Evolutionary conservation across 495 filamentous ascomycete genomes (phyloP).

Genomic region (Xylaria flabelliformis): DNA sequence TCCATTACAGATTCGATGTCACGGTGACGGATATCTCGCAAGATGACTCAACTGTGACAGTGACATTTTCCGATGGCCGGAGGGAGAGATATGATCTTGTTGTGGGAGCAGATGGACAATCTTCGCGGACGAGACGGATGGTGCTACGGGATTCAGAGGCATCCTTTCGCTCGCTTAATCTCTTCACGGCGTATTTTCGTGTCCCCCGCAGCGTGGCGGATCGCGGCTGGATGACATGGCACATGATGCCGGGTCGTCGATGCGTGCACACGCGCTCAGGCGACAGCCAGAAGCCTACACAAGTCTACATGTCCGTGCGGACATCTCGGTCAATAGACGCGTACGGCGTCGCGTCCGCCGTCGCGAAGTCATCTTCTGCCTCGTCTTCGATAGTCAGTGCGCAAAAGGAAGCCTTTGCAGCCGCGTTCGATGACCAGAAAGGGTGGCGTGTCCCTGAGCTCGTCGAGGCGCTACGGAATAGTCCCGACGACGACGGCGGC

Average conservation of each 20-base stretch:
- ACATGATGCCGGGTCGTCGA: conserved; percentile 29
- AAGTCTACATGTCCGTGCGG: conserved; percentile 34
- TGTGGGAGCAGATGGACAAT: conserved; percentile 57
- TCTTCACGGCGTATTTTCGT: conserved; percentile 33
- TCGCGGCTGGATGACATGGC: conserved; percentile 7
- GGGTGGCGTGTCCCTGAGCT: conserved; percentile 31
- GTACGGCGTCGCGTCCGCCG: neutral
- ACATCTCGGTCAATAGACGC: conserved; percentile 3
- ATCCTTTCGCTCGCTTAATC: conserved; percentile 28
- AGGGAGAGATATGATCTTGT: conserved; percentile 52
- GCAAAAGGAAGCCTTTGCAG: conserved; percentile 31
- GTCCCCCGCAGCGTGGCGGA: conserved; percentile 26
- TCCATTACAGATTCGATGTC: conserved; percentile 32
- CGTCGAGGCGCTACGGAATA: conserved; percentile 21
- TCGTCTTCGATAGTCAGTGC: conserved; percentile 17
- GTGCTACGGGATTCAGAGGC: conserved; percentile 39
- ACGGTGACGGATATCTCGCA: conserved; percentile 25
- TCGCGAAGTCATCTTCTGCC: neutral
- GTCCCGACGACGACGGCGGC: conserved; percentile 34
- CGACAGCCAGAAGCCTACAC: conserved; percentile 31
- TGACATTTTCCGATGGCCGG: conserved; percentile 45
- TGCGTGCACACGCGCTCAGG: conserved; percentile 32
- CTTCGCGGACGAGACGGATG: conserved; percentile 50
- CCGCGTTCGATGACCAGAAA: conserved; percentile 24
- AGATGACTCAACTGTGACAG: conserved; percentile 30